Percentiles rank a stretch among this genome's conserved stretches.
phyloP scores from a whole-genome alignment of 179 eudicot genomes.

The Beta corolliflora region DNA sequence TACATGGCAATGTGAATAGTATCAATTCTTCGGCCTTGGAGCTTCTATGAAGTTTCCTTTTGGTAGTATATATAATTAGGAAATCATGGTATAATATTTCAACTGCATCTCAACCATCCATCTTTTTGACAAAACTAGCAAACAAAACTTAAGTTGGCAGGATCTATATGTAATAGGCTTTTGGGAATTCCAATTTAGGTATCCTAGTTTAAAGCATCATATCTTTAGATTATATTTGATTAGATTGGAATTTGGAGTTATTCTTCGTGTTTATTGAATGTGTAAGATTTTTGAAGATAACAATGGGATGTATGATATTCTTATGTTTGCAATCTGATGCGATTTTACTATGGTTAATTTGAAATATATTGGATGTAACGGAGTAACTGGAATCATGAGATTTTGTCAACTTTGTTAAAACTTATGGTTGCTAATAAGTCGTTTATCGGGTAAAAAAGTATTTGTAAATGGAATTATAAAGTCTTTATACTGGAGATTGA shows the following conservation, averaged over 20 bases:
- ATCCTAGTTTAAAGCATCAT: neutral
- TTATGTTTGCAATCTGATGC: too few relatives aligned
- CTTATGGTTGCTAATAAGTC: too few relatives aligned
- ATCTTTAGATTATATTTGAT: neutral
- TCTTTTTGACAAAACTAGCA: conserved; percentile 1
- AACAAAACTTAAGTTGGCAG: neutral
- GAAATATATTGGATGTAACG: too few relatives aligned
- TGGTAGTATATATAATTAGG: neutral
- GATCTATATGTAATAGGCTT: neutral
- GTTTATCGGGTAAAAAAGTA: too few relatives aligned
- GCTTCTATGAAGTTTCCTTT: conserved; percentile 54
- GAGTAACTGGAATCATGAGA: too few relatives aligned
- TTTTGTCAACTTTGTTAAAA: too few relatives aligned
- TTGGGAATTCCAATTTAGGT: conserved; percentile 2
- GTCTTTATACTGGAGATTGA: too few relatives aligned
- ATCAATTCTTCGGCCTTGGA: conserved; percentile 8
- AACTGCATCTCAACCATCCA: conserved; percentile 14
- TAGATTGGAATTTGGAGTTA: neutral
- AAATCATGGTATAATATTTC: neutral
- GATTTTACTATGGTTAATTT: too few relatives aligned
- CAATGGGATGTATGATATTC: neutral
- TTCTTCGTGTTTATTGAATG: neutral
- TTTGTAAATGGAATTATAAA: too few relatives aligned
- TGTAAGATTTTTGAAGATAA: too few relatives aligned
- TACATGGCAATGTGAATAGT: neutral